Conservation (phyloP, 345 rosid species). For the Xanthoceras sorbifolium region DNA sequence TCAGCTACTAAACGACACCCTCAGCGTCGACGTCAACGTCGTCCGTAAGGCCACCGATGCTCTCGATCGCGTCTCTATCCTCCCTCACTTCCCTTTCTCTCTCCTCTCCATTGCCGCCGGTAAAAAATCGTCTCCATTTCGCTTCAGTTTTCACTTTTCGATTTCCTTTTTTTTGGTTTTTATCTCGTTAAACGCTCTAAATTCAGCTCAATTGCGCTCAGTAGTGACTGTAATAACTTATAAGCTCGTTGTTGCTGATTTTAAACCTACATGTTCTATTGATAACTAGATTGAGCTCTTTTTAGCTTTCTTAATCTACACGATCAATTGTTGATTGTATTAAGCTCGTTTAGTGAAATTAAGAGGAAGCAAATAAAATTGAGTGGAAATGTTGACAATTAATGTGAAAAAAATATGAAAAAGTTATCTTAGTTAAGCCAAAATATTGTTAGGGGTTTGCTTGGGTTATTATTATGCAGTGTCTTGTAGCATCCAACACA, state of each 20-base stretch:
- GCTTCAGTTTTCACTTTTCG: not conserved
- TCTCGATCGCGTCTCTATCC: conserved; percentile 64
- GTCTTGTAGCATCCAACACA: not conserved
- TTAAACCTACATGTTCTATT: not conserved
- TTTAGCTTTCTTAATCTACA: not conserved
- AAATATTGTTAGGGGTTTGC: not conserved
- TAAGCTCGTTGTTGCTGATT: not conserved
- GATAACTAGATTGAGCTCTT: not conserved
- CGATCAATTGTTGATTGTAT: not conserved
- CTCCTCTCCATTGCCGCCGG: conserved; percentile 75
- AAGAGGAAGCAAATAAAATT: not conserved
- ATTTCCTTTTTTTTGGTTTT: not conserved
- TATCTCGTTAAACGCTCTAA: not conserved
- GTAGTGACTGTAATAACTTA: not conserved
- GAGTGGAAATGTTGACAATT: not conserved
- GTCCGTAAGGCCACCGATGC: conserved; percentile 57
- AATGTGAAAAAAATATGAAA: not conserved
- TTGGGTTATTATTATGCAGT: not conserved
- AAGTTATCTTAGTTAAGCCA: not conserved
- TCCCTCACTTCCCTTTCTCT: conserved; percentile 63
- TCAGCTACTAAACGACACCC: conserved; percentile 62
- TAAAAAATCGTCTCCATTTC: conserved; percentile 19
- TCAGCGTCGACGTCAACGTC: conserved; percentile 50
- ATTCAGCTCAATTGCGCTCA: not conserved
- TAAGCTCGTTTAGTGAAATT: not conserved